Base-by-base conservation (phyloP, 2,329 filamentous ascomycete genomes). In the Aspergillus sp. region DNA sequence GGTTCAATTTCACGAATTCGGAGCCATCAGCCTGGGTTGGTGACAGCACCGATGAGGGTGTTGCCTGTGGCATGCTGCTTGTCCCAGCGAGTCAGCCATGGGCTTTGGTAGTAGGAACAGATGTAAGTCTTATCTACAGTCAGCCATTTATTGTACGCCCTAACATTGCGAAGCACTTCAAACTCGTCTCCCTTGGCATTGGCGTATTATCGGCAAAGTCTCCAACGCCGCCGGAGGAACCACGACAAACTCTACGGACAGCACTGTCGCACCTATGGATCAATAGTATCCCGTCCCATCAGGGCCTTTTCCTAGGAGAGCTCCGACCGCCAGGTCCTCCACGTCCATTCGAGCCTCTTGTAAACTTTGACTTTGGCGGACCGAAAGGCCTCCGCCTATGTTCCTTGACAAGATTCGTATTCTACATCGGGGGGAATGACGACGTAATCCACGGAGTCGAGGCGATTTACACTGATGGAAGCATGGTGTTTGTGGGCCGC, bases 341-440 rank as follows among this genome's bases (percentile, higher is more conserved):
- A n/a, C 30, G 37, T 19, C 8, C 41, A 4, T 63, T 58, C 37
- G 50, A 57, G 34, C 54, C 59, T 4, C 19, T 63, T 3, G 22
- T 40, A n/a, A 60, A 55, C 47, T 52, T 61, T 13, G 59, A 61
- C 34, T 63, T 61, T 19, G 59, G 57, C n/a, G 49, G 55, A 7
- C 40, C 24, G 22, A 22, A 42, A 12, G 59, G 61, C 13, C 19
- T 19, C 4, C 27, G 24, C 20, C 49, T 63, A 5, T 13, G 34
- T 12, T 51, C 34, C 4, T 42, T 63, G 30, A 55, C 55, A 22
- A 44, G 41, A 6, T 27, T 61, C 40, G 15, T 40, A 4, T 56
- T 60, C 27, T 33, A 61, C 49, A 52, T 61, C 49, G 27, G n/a
- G 20, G 42, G 20, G 15, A 1, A 11, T 4, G 51, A 48, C n/a